These are phyloP conservation scores for Quercus parvula DNA, from an alignment of 306 rosid species.

Conservation along the genomic window DNA sequence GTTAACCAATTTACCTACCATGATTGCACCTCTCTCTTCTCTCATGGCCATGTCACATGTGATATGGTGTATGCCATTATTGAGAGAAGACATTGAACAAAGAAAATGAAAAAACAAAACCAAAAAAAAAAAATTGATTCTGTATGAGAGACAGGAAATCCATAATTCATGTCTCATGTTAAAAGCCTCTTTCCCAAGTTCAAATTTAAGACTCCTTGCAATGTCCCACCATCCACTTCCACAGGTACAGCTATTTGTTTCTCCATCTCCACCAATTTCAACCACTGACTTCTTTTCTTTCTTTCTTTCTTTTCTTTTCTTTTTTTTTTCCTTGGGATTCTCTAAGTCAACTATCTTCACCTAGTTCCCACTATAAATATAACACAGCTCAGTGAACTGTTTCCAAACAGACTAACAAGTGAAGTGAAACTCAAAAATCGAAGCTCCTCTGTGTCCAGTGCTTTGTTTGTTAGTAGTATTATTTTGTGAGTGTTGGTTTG, in stretches of 20 bases:
- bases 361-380: conserved; percentile 17
- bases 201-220: conserved; percentile 19
- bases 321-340: conserved; percentile 28
- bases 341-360: conserved; percentile 31
- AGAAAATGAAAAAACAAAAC: background rate
- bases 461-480: background rate
- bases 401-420: conserved; percentile 18
- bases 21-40: background rate
- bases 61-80: background rate
- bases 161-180: conserved; percentile 31
- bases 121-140: background rate
- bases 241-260: conserved; percentile 1
- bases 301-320: background rate
- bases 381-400: conserved; percentile 12
- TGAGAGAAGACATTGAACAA: background rate
- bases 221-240: conserved; percentile 43
- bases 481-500: background rate
- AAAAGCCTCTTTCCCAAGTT: conserved; percentile 22
- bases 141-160: conserved; percentile 8
- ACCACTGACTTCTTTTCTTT: conserved; percentile 21
- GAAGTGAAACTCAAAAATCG: conserved; percentile 8
- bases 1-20: background rate
- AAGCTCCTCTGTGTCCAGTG: background rate
- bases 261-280: conserved; percentile 12
- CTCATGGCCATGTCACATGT: background rate